Conservation (phyloP, 768 basidiomycete species). For the Psilocybe sp. region DNA sequence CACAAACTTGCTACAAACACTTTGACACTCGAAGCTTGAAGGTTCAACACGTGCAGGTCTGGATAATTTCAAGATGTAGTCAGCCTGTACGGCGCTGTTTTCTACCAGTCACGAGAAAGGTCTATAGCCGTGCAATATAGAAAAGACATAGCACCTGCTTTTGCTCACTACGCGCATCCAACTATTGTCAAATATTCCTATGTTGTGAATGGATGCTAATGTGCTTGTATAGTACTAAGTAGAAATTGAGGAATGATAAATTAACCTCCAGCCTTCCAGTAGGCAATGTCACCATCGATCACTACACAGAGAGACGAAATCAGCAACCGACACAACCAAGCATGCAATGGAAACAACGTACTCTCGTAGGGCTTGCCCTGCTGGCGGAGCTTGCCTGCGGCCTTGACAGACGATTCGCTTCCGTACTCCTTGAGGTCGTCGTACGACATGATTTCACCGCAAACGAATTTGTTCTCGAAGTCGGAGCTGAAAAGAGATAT, state of each 20-base stretch:
- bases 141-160: too few species aligned
- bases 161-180: too few species aligned
- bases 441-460: slow-evolving; percentile 94
- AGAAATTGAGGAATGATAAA: slow-evolving; percentile 3
- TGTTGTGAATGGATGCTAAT: not conserved
- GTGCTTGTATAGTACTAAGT: slow-evolving; percentile 5
- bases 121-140: too few species aligned
- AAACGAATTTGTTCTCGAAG: slow-evolving; percentile 97
- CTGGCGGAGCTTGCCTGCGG: slow-evolving; percentile 90
- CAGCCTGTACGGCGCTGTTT: too few species aligned
- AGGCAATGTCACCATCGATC: slow-evolving; percentile 87
- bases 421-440: slow-evolving; percentile 90
- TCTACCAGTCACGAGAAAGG: too few species aligned
- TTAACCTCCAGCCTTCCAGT: slow-evolving; percentile 80
- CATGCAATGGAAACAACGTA: slow-evolving; percentile 33
- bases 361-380: slow-evolving; percentile 98
- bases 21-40: too few species aligned
- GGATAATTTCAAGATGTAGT: too few species aligned
- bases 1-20: too few species aligned
- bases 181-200: too few species aligned
- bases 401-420: slow-evolving; percentile 88
- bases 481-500: slow-evolving; percentile 59
- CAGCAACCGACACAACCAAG: slow-evolving; percentile 6
- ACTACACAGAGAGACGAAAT: slow-evolving; percentile 37
- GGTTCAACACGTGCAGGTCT: too few species aligned